Conservation (phyloP, 176 grass and related monocot genomes). For the Triticum urartu region DNA sequence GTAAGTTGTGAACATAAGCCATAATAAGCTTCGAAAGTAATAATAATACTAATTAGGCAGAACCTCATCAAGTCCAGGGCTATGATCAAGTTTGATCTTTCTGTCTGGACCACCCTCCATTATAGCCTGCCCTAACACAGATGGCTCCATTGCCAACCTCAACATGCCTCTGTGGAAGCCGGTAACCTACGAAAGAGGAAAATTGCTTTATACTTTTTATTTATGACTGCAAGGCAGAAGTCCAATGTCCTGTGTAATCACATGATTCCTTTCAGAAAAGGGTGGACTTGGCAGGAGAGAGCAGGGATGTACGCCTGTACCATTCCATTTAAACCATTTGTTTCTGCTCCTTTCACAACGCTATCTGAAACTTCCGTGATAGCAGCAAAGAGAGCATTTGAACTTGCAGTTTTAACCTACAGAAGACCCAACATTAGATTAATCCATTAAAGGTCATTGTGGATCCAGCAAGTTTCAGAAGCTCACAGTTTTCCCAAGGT, state of each 20-base stretch:
- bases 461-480: conserved; percentile 36
- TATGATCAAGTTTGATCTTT: conserved; percentile 88
- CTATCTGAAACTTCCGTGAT: conserved; percentile 86
- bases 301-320: conserved; percentile 34
- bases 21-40: neutral
- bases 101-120: conserved; percentile 77
- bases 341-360: conserved; percentile 79
- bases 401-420: conserved; percentile 83
- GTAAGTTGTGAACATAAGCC: neutral
- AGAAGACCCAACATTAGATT: conserved; percentile 38
- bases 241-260: neutral
- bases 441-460: conserved; percentile 18
- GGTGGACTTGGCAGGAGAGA: neutral
- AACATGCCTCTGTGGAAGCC: conserved; percentile 83
- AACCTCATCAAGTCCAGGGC: conserved; percentile 79
- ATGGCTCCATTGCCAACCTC: conserved; percentile 93
- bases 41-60: conserved; percentile 11
- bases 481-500: conserved; percentile 87
- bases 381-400: conserved; percentile 78
- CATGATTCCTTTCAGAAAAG: neutral
- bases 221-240: neutral
- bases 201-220: neutral
- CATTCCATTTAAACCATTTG: conserved; percentile 86
- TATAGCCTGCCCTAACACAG: conserved; percentile 77
- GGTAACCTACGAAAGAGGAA: conserved; percentile 49